Base-by-base conservation (phyloP, 805 yeast species). In the Osmozyma mogii region DNA sequence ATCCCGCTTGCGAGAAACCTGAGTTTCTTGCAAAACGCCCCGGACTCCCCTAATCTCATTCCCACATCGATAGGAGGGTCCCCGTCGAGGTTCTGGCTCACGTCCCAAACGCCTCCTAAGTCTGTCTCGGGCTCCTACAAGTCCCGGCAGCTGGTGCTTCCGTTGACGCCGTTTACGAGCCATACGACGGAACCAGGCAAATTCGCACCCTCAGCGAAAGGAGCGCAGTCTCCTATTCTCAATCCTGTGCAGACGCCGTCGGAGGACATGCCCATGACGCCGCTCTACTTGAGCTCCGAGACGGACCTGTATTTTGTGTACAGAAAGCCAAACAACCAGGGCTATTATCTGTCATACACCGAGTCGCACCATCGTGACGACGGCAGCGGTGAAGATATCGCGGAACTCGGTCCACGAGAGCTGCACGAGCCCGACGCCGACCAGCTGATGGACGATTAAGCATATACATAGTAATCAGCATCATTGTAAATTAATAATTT, bases 51-150 rank as follows among this genome's bases (percentile, higher is more conserved):
- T 0, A 57, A 58, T 30, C 51, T 73, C 30, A 65, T 56, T 25
- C 77, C 79, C 3, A 61, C 67, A 1, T 69, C 75, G 4, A 28
- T 72, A 10, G 68, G 70, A 3, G 75, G 72, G 5, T 70, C 76
- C 1, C 79, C 79, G 1, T 70, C 77, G 4, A 49, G 70, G 28
- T 70, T 72, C 37, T 66, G 72, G 63, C 50, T 73, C 25, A 57
- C 65, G n/a, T 61, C 69, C 13, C 68, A 66, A 30, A 69, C 78
- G 0, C 78, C 78, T 1, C 77, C 78, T 11, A 44, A 42, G 38
- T 55, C 55, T n/a, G n/a, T n/a, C n/a, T n/a, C n/a, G n/a, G n/a
- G n/a, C n/a, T n/a, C n/a, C n/a, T n/a, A n/a, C n/a, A n/a, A n/a
- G n/a, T n/a, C n/a, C n/a, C n/a, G n/a, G n/a, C n/a, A n/a, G n/a